Conservation (phyloP, 2,329 filamentous ascomycete species). For the Botrytis medusae region DNA sequence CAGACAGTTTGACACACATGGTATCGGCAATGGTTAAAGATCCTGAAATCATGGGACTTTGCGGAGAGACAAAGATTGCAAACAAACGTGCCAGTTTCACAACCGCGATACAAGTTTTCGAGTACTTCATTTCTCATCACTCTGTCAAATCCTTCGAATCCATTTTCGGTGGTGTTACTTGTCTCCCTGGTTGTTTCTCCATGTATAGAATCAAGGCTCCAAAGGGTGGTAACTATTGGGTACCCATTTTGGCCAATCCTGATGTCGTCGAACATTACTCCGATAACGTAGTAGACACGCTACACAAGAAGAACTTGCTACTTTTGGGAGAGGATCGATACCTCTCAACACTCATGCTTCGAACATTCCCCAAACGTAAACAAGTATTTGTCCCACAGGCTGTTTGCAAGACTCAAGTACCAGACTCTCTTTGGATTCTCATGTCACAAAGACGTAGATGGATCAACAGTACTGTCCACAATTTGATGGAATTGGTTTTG, state of each 20-base stretch:
- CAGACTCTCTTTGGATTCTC: conserved; percentile 86
- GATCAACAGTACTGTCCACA: conserved; percentile 99
- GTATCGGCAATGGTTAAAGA: conserved; percentile 98
- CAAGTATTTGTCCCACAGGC: conserved; percentile 98
- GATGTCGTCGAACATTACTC: conserved; percentile 99
- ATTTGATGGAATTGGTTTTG: conserved; percentile 94
- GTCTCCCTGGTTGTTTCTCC: conserved; percentile 97
- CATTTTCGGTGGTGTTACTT: conserved; percentile 98
- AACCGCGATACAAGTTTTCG: conserved; percentile 97
- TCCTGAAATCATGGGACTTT: conserved; percentile 98
- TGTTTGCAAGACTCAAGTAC: conserved; percentile 97
- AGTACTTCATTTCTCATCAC: conserved; percentile 99
- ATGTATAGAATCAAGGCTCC: conserved; percentile 99
- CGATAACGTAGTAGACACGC: conserved; percentile 95
- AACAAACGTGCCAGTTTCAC: conserved; percentile 97
- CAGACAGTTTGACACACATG: conserved; percentile 98
- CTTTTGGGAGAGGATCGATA: conserved; percentile 93
- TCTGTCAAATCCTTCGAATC: conserved; percentile 96
- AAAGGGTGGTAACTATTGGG: conserved; percentile 99
- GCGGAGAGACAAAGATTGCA: conserved; percentile 98
- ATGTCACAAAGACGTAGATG: conserved; percentile 93
- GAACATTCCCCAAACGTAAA: conserved; percentile 98
- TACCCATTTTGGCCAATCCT: conserved; percentile 95
- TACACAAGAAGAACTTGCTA: conserved; percentile 96
- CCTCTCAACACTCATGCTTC: conserved; percentile 94